A percentile compares a stretch with the other conserved stretches of the same genome.
Conservation (phyloP, 2,329 filamentous ascomycete species). For the Pseudogymnoascus sp. region DNA sequence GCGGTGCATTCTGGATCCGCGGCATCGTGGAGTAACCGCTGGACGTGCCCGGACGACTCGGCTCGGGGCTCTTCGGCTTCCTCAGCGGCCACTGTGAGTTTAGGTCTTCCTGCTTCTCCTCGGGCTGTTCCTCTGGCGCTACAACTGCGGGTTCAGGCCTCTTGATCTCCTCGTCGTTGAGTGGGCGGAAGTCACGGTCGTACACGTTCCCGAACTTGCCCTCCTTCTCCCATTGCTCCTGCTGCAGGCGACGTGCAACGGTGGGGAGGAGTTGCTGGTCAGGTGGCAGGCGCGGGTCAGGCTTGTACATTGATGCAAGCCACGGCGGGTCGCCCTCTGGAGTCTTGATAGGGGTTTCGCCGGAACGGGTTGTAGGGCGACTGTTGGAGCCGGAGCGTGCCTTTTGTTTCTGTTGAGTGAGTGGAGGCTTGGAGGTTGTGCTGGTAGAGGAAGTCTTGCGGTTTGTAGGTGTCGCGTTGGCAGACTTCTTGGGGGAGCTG, state of each 20-base stretch:
- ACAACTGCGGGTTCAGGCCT: constrained; percentile 12
- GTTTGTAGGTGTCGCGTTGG: constrained; percentile 5
- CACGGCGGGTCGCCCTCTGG: constrained; percentile 95
- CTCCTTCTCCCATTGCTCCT: constrained; percentile 92
- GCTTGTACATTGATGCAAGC: constrained; percentile 91
- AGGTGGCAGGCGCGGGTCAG: constrained; percentile 84
- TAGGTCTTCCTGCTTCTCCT: constrained; percentile 27
- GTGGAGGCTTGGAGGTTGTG: not conserved
- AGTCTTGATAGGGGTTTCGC: constrained; percentile 47
- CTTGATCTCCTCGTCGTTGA: constrained; percentile 56
- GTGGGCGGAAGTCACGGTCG: constrained; percentile 76
- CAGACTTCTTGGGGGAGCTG: constrained; percentile 46
- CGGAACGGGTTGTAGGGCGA: constrained; percentile 53
- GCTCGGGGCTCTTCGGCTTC: constrained; percentile 39
- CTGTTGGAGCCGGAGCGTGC: constrained; percentile 36
- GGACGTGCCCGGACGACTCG: constrained; percentile 38
- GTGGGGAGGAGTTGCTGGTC: constrained; percentile 95
- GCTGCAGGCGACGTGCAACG: constrained; percentile 80
- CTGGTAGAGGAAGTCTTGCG: constrained; percentile 18
- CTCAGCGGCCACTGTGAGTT: constrained; percentile 52
- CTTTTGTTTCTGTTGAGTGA: constrained; percentile 1
- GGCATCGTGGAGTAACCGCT: constrained; percentile 53
- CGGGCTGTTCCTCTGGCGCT: constrained; percentile 25
- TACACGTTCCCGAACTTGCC: constrained; percentile 79
- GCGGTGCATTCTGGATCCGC: constrained; percentile 43